Percentiles rank a stretch among this genome's conserved stretches.
Conservation (phyloP, 2,329 filamentous ascomycete species). For the Hymenoscyphus infarciens region DNA sequence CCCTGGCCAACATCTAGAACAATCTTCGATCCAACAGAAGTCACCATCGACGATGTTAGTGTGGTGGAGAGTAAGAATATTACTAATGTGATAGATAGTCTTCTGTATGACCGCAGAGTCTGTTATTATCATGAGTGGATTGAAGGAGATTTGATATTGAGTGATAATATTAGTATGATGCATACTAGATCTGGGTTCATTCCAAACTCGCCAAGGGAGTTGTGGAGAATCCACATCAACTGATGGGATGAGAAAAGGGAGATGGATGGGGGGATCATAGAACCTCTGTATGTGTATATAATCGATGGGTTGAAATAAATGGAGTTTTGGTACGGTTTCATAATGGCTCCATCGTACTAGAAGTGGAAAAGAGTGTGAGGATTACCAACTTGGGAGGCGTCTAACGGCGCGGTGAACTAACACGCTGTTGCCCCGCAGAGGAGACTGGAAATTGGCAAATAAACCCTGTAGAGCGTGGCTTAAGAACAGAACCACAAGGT, state of each 20-base stretch:
- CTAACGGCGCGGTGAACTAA: too few relatives aligned
- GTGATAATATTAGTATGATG: constrained; percentile 11
- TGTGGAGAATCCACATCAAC: constrained; percentile 12
- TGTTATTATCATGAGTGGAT: constrained; percentile 7
- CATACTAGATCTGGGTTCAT: constrained; percentile 8
- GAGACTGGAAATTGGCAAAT: too few relatives aligned
- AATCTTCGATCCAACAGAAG: constrained; percentile 3
- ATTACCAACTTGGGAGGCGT: too few relatives aligned
- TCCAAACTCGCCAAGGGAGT: not conserved
- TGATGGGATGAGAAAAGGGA: not conserved
- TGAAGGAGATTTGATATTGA: constrained; percentile 9
- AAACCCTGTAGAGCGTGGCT: too few relatives aligned
- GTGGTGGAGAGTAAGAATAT: not conserved
- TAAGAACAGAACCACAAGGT: too few relatives aligned
- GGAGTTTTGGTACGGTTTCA: too few relatives aligned
- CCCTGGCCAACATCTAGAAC: constrained; percentile 8
- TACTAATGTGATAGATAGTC: not conserved
- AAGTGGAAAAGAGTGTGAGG: too few relatives aligned
- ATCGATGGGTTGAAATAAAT: too few relatives aligned
- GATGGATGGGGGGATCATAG: not conserved
- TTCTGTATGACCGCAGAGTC: constrained; percentile 6
- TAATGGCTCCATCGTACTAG: too few relatives aligned
- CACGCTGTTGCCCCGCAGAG: too few relatives aligned
- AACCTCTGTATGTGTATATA: not conserved
- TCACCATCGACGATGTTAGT: not conserved